Conservation (phyloP, 164 flowering plant genomes). For the Vitis rupestris region DNA sequence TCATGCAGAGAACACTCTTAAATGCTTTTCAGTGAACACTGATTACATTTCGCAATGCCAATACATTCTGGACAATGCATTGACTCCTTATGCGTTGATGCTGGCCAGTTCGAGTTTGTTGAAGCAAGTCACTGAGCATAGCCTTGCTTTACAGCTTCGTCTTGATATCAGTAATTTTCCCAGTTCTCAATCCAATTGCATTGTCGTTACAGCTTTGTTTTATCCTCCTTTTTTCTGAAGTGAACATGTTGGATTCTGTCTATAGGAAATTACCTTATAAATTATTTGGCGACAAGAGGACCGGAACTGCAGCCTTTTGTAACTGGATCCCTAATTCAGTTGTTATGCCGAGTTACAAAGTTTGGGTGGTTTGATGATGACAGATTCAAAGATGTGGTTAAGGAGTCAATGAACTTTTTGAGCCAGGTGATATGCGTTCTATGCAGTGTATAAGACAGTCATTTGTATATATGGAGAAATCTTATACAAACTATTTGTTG, state of each 20-base stretch:
- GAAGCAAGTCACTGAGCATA: conserved; percentile 97
- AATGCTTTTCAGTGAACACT: conserved; percentile 80
- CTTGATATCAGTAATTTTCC: conserved; percentile 80
- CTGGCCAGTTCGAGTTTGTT: conserved; percentile 96
- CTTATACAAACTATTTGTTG: no score
- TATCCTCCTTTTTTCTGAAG: conserved; percentile 5
- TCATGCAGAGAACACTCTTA: conserved; percentile 89
- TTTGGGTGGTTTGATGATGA: conserved; percentile 99
- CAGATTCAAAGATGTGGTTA: conserved; percentile 78
- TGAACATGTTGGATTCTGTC: conserved; percentile 20
- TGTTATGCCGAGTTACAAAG: conserved; percentile 85
- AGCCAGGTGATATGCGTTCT: conserved; percentile 59
- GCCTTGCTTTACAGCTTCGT: conserved; percentile 88
- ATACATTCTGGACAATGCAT: conserved; percentile 88
- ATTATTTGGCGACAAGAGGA: conserved; percentile 91
- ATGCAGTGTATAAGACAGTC: background rate
- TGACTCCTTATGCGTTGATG: conserved; percentile 94
- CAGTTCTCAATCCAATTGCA: background rate
- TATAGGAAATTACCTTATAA: conserved; percentile 85
- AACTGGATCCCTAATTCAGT: conserved; percentile 78
- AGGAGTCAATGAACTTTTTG: conserved; percentile 81
- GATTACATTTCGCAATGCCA: conserved; percentile 98
- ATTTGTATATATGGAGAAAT: background rate
- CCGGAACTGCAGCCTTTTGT: conserved; percentile 92
- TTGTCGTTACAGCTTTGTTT: background rate